Base-by-base conservation (phyloP, 148 eudicot species). In the Amaranthus palmeri region DNA sequence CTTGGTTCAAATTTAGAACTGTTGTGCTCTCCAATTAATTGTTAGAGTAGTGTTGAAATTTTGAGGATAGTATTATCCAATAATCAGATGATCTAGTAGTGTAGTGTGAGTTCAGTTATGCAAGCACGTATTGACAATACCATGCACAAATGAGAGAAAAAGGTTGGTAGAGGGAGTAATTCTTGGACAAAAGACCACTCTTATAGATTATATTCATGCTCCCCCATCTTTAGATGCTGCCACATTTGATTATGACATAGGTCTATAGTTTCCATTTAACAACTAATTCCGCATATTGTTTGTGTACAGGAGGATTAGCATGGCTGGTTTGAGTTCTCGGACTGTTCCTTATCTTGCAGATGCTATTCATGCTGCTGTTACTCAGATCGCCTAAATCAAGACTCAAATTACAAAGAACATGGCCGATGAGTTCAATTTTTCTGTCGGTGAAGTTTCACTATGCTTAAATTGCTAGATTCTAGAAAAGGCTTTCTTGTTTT, bases 251-350 rank as follows among this genome's bases (percentile, higher is more conserved):
- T 65, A 45, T n/a, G 50, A 6, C 67, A n/a, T 11, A 65, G 52
- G 44, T 3, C 57, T 50, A n/a, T 42, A 36, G 11, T 54, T 2
- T 25, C 46, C 15, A 11, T 50, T 51, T 53, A 5, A 52, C 5
- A 48, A 67, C 14, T 72, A 41, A 46, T 13, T 54, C 52, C 42
- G 40, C 63, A 59, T 36, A 55, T 55, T 54, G 11, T 13, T 15
- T 49, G 40, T 52, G 0, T 68, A 66, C 89, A 96, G 99, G 83
- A 87, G 99, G 85, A 96, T 96, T 69, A 96, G 99, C 92, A 96
- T 92, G 99, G 99, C 99, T 25, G 97, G 99, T 52, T 84, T 96
- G 80, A 96, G 96, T 81, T 86, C 97, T 54, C 78, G 73, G 81
- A 96, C 83, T 3, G 96, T 90, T 43, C 96, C 99, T 54, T 93